Evolutionary conservation across 2,329 filamentous ascomycete genomes (phyloP).

Genomic region (Thermothelomyces thermophilus): DNA sequence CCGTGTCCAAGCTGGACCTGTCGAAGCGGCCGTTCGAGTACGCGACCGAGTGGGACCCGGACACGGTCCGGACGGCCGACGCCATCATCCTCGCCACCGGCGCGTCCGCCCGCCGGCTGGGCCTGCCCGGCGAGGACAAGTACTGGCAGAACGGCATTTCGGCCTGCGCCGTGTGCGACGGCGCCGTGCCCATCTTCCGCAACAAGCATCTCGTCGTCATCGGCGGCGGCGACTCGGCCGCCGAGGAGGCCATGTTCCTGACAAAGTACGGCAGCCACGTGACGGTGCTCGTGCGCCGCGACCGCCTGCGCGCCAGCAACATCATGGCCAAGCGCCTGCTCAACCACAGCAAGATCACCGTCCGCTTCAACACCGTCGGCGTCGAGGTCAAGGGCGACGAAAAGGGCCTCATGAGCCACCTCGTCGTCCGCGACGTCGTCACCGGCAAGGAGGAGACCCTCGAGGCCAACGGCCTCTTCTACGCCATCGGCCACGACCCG

Average conservation of each 20-base stretch:
- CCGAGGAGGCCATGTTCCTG: constrained; percentile 94
- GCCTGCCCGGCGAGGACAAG: constrained; percentile 80
- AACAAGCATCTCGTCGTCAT: constrained; percentile 95
- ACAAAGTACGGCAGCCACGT: constrained; percentile 97
- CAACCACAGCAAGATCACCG: constrained; percentile 80
- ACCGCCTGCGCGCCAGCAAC: constrained; percentile 78
- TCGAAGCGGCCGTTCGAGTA: constrained; percentile 81
- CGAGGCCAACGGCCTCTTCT: constrained; percentile 89
- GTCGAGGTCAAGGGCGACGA: constrained; percentile 79
- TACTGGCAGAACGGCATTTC: constrained; percentile 98
- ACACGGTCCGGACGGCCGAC: constrained; percentile 80
- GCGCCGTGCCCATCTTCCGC: constrained; percentile 93
- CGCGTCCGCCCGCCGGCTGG: constrained; percentile 78
- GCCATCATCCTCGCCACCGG: constrained; percentile 91
- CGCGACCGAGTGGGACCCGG: constrained; percentile 83
- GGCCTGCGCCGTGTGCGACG: constrained; percentile 95
- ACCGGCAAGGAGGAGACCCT: constrained; percentile 76
- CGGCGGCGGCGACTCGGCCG: constrained; percentile 91
- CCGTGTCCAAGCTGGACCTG: constrained; percentile 81
- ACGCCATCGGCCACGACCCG: constrained; percentile 94
- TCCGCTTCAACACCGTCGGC: constrained; percentile 76
- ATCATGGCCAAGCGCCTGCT: constrained; percentile 86
- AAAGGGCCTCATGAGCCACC: constrained; percentile 79
- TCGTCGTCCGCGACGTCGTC: constrained; percentile 73
- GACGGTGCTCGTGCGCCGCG: constrained; percentile 83